These are phyloP conservation scores for Annulohypoxylon maeteangense DNA, from an alignment of 495 filamentous ascomycete species.

Conservation along the genomic window DNA sequence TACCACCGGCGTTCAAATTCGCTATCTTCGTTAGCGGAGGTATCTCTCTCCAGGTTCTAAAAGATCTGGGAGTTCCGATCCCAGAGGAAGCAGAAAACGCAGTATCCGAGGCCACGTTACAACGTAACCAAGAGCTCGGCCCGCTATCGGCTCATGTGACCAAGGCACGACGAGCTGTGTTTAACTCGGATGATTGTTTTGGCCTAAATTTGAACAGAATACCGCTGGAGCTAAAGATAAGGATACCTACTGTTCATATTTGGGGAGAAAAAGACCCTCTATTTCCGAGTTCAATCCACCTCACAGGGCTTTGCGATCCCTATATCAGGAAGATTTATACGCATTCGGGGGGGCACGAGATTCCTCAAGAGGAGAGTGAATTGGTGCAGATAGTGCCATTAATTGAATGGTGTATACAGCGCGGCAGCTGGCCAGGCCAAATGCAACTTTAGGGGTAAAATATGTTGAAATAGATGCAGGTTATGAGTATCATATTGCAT, in stretches of 20 bases:
- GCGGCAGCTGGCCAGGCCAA: slow-evolving; percentile 39
- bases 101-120: slow-evolving; percentile 43
- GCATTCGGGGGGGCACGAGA: slow-evolving; percentile 68
- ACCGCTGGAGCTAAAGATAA: slow-evolving; percentile 54
- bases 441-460: not conserved
- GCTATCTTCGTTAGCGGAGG: slow-evolving; percentile 71
- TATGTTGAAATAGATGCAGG: too few relatives aligned
- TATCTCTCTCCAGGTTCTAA: slow-evolving; percentile 59
- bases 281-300: slow-evolving; percentile 64
- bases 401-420: slow-evolving; percentile 52
- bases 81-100: slow-evolving; percentile 54
- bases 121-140: slow-evolving; percentile 46
- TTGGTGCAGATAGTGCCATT: slow-evolving; percentile 50
- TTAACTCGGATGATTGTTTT: slow-evolving; percentile 56
- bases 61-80: slow-evolving; percentile 63
- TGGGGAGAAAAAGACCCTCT: slow-evolving; percentile 69
- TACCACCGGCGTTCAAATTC: slow-evolving; percentile 63
- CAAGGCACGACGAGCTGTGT: slow-evolving; percentile 34
- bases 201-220: slow-evolving; percentile 63
- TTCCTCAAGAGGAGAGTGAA: slow-evolving; percentile 52
- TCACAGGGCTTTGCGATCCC: slow-evolving; percentile 64
- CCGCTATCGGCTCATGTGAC: slow-evolving; percentile 44
- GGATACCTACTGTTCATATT: slow-evolving; percentile 71
- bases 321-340: slow-evolving; percentile 60
- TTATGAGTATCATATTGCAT: too few relatives aligned